Base-by-base conservation (phyloP, 2,329 filamentous ascomycete species). In the Fusarium marasasianum region DNA sequence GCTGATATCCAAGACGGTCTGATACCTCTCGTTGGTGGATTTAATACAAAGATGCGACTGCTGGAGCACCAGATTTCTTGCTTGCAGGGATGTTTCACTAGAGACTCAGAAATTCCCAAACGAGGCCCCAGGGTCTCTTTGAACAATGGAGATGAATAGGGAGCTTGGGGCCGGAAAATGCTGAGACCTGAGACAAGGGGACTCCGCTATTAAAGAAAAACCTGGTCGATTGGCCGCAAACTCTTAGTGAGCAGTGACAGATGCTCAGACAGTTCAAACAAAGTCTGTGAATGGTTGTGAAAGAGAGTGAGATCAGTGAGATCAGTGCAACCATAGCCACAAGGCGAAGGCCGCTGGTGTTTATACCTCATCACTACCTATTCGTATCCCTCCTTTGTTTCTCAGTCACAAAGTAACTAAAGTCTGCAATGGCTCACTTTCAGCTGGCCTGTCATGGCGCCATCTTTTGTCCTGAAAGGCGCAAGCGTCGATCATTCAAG, bases 1-100 rank as follows among this genome's bases (percentile, higher is more conserved):
- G 68, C 59, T 55, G 45, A 43, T 69, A 62, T 59, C 53, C 70
- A 70, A 55, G 72, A 47, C 61, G 40, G 51, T 35, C 47, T 59
- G 44, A 43, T 47, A 57, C n/a, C 60, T 75, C 69, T 72, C 72
- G 72, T 74, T 74, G 72, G 72, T 74, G 72, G 72, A 66, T 66
- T 75, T 71, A 47, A 51, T 41, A 44, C 40, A 58, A 61, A 63
- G 64, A 47, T 75, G 72, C 47, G 72, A 73, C 66, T 57, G 29
- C 50, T 62, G 59, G 45, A 71, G 66, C 66, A 41, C 45, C 63
- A 67, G 72, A 74, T 66, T 62, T 66, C 68, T 69, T 75, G 44
- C 41, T 66, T 75, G 68, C 72, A 74, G 60, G 72, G 72, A 38
- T 43, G 53, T 63, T 71, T 48, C 65, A 57, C 48, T 33, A 56